These are phyloP conservation scores for Ramularia collo-cygni DNA, from an alignment of 2,329 filamentous ascomycete genomes.

Conservation along the genomic window DNA sequence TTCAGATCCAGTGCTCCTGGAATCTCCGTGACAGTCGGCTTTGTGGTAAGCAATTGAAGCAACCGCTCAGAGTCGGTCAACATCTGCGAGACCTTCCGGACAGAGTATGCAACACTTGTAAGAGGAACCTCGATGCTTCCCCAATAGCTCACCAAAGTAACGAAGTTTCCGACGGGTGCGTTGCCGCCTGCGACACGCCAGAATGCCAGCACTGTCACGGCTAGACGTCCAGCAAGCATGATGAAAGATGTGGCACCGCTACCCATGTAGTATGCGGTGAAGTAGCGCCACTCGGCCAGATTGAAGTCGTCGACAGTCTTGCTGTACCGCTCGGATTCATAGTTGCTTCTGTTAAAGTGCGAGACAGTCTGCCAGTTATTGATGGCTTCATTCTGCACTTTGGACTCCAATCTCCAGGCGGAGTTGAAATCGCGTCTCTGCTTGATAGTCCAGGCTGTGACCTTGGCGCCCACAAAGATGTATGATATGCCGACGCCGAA, in stretches of 20 bases:
- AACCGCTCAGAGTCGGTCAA: conserved; percentile 61
- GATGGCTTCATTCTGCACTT: conserved; percentile 52
- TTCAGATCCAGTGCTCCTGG: conserved; percentile 40
- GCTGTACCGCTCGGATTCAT: conserved; percentile 48
- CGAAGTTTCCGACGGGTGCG: conserved; percentile 53
- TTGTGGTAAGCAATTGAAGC: conserved; percentile 50
- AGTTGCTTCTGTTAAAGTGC: conserved; percentile 51
- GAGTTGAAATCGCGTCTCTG: conserved; percentile 25
- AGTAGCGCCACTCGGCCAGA: conserved; percentile 22
- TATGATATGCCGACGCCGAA: conserved; percentile 44
- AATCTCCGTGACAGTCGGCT: conserved; percentile 48
- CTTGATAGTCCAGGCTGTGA: conserved; percentile 34
- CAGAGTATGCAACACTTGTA: conserved; percentile 44
- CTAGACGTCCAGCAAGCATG: conserved; percentile 44
- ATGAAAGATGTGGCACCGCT: conserved; percentile 41
- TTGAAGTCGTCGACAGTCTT: conserved; percentile 34
- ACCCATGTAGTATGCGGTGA: conserved; percentile 27
- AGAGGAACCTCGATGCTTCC: conserved; percentile 41
- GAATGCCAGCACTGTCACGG: conserved; percentile 47
- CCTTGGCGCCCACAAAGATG: conserved; percentile 44
- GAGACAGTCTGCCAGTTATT: conserved; percentile 55
- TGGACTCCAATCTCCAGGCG: conserved; percentile 42
- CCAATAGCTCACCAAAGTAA: conserved; percentile 63
- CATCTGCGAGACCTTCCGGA: conserved; percentile 43
- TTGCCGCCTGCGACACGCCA: conserved; percentile 45